These are phyloP conservation scores for Cutaneotrichosporon cavernicola DNA, from an alignment of 1,284 basidiomycete species.

Conservation along the genomic window DNA sequence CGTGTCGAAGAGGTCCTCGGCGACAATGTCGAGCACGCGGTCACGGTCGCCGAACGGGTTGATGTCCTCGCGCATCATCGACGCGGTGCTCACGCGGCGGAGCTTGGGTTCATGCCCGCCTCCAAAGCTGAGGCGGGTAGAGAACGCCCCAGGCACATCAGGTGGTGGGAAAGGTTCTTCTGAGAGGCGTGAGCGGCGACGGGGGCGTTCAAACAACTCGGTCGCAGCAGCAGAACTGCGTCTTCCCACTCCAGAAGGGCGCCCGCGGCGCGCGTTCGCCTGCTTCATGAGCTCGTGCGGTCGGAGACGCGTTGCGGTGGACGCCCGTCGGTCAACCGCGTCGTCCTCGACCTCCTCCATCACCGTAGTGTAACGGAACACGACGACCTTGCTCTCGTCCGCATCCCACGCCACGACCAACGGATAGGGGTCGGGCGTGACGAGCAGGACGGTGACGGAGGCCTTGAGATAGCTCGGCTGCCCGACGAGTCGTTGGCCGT, in stretches of 20 bases:
- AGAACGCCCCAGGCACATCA: neutral
- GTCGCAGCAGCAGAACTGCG: slow-evolving; percentile 14
- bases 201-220: slow-evolving; percentile 39
- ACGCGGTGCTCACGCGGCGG: slow-evolving; percentile 10
- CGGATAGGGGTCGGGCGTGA: slow-evolving; percentile 36
- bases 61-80: slow-evolving; percentile 15
- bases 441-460: slow-evolving; percentile 26
- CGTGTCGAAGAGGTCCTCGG: slow-evolving; percentile 50
- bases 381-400: slow-evolving; percentile 34
- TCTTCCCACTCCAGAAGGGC: neutral
- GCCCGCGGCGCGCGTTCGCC: slow-evolving; percentile 9
- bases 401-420: slow-evolving; percentile 38
- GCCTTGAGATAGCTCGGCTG: neutral
- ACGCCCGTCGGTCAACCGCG: slow-evolving; percentile 2
- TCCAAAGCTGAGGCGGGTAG: neutral
- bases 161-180: neutral
- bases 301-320: slow-evolving; percentile 24
- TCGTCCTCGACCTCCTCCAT: slow-evolving; percentile 12
- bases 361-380: slow-evolving; percentile 34
- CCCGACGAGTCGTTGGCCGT: slow-evolving; percentile 8
- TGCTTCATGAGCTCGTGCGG: slow-evolving; percentile 37
- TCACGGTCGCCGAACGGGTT: slow-evolving; percentile 2
- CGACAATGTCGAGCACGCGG: slow-evolving; percentile 55
- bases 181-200: slow-evolving; percentile 39
- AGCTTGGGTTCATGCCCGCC: neutral